Evolutionary conservation across 108 stramenopile genomes (phyloP), one percentile per base, ranked within the genome.

Genomic region (Cyclotella cryptica): DNA sequence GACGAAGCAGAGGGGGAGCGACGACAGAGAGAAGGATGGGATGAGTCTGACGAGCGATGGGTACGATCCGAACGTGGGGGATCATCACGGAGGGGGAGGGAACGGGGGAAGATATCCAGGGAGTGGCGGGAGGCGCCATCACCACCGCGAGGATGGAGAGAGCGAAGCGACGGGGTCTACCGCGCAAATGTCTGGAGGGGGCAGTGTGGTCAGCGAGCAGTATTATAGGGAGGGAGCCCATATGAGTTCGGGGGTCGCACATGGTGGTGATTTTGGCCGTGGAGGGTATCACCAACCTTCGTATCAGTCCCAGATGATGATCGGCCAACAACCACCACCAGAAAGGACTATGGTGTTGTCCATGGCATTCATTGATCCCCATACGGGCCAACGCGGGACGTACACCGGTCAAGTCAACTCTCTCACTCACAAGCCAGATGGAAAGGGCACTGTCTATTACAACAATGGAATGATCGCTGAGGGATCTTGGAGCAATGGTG

Each of bases 401-500:
- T 80, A 68, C 51, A 80, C 79, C 1, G 79, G 79, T 13, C 79
- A 80, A 44, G 66, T 80, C 43, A 68, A 80, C 30, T 80, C 79
- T 47, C 47, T 68, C 4, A 72, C 41, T 61, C 72, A 72, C 44
- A 80, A 67, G 72, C 79, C 79, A n/a, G 79, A 80, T 42, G 79
- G 79, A 26, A 80, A 73, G 66, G 79, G 79, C 12, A 80, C 79
- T 0, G 71, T 80, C 30, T 80, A 80, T 46, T 80, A 80, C 66
- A 57, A 49, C 27, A 72, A 73, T 39, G 79, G 79, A 10, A 62
- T 42, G 19, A 72, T 80, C 30, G 79, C 79, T 44, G 79, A 80
- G 71, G 79, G 79, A 45, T 66, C 79, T 9, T 80, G 79, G 79
- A 49, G 19, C 28, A 72, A 66, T 44, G 79, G 79, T 11, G 22